Evolutionary conservation across 129 eudicot genomes (phyloP).

Genomic region (Centella asiatica): DNA sequence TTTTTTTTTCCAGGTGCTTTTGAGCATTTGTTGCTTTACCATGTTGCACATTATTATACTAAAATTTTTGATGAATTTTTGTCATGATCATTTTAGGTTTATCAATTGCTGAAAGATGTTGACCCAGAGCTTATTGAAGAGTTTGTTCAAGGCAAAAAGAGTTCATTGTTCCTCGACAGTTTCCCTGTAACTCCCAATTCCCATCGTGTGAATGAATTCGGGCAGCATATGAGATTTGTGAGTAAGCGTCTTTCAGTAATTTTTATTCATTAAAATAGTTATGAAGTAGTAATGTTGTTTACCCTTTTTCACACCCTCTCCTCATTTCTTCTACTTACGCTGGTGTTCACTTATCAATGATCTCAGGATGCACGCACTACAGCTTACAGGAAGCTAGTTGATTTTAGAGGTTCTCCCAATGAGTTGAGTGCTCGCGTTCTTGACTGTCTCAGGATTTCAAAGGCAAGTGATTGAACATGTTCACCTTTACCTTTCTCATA

Average conservation of each 20-base stretch:
- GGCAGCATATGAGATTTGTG: slow-evolving; percentile 61
- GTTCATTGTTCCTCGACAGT: slow-evolving; percentile 52
- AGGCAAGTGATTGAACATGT: slow-evolving; percentile 39
- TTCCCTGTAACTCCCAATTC: slow-evolving; percentile 81
- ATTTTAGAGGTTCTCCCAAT: slow-evolving; percentile 62
- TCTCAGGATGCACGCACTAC: slow-evolving; percentile 70
- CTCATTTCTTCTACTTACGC: neutral
- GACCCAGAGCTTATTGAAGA: slow-evolving; percentile 35
- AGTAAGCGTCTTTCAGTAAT: slow-evolving; percentile 23
- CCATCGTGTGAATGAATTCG: slow-evolving; percentile 82
- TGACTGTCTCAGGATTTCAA: slow-evolving; percentile 70
- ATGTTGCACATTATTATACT: neutral
- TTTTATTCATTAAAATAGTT: neutral
- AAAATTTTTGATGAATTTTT: neutral
- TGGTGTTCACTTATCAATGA: slow-evolving; percentile 5
- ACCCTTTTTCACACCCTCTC: no score
- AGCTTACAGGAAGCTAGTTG: slow-evolving; percentile 52
- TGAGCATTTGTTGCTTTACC: neutral
- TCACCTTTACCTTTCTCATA: slow-evolving; percentile 4
- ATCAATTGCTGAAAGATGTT: slow-evolving; percentile 52
- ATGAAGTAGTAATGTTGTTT: neutral
- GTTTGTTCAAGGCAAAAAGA: slow-evolving; percentile 29
- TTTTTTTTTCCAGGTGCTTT: neutral
- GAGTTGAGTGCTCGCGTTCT: slow-evolving; percentile 65
- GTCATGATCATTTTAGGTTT: slow-evolving; percentile 37